A percentile compares a stretch with the other conserved stretches of the same genome.
These are phyloP conservation scores for Prunus dulcis DNA, from an alignment of 306 rosid species.

Conservation along the genomic window DNA sequence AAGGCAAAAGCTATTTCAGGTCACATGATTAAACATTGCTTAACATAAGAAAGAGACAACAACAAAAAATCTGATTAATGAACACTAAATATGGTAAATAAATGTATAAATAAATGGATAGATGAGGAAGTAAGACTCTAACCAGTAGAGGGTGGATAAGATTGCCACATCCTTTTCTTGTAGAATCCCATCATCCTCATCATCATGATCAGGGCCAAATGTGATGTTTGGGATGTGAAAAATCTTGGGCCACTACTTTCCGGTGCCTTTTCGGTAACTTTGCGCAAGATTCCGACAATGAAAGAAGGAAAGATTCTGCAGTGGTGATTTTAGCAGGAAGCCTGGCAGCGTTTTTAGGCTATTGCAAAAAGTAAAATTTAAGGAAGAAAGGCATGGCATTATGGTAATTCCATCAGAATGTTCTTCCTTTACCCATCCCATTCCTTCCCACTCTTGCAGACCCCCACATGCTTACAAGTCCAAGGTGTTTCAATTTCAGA, in stretches of 20 bases:
- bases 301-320: not conserved
- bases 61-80: too few species aligned
- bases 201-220: too few species aligned
- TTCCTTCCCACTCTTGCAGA: not conserved
- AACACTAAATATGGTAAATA: too few species aligned
- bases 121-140: too few species aligned
- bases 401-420: not conserved
- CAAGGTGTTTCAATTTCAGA: not conserved
- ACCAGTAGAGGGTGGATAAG: too few species aligned
- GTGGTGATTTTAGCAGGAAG: not conserved
- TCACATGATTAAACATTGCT: too few species aligned
- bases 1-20: too few species aligned
- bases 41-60: too few species aligned
- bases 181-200: too few species aligned
- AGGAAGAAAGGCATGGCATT: not conserved
- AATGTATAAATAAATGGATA: too few species aligned
- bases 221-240: too few species aligned
- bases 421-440: not conserved
- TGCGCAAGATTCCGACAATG: not conserved
- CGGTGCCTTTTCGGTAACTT: not conserved
- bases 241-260: not conserved
- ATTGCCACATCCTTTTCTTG: too few species aligned
- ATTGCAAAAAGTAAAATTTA: not conserved
- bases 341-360: not conserved
- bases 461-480: not conserved